Conservation (phyloP, 768 basidiomycete species). For the Austroboletus eburneus region DNA sequence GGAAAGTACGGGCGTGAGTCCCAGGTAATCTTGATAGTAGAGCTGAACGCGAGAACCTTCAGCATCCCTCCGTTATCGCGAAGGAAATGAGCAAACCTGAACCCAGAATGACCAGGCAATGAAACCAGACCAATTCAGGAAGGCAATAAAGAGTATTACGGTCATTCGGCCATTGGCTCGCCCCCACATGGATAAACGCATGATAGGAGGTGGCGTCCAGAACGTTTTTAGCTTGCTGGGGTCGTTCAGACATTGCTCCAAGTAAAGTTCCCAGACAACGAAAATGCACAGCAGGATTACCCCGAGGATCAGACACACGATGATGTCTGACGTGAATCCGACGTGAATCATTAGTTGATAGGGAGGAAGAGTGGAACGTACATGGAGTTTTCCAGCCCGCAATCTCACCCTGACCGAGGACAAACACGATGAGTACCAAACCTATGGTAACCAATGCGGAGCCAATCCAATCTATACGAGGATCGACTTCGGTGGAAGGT, state of each 20-base stretch:
- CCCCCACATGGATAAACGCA: conserved; percentile 59
- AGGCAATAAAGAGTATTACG: conserved; percentile 59
- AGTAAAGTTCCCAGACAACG: conserved; percentile 59
- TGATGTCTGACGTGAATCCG: conserved; percentile 49
- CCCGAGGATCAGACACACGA: conserved; percentile 61
- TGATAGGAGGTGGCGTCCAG: conserved; percentile 54
- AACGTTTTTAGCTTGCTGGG: conserved; percentile 20
- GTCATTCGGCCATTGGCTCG: conserved; percentile 61
- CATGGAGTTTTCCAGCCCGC: conserved; percentile 62
- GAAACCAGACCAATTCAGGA: conserved; percentile 61
- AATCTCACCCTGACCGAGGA: conserved; percentile 62
- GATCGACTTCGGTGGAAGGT: conserved; percentile 34
- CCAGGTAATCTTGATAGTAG: conserved; percentile 66
- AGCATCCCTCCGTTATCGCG: background rate
- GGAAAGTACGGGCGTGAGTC: conserved; percentile 51
- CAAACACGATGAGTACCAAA: conserved; percentile 67
- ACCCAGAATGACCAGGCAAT: conserved; percentile 50
- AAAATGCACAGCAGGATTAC: conserved; percentile 54
- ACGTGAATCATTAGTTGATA: conserved; percentile 19
- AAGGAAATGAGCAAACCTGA: conserved; percentile 27
- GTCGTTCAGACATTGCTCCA: conserved; percentile 37
- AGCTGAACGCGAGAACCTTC: conserved; percentile 36
- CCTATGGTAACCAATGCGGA: conserved; percentile 61
- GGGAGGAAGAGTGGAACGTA: conserved; percentile 24
- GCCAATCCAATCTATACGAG: conserved; percentile 75